Evolutionary conservation across 2,329 filamentous ascomycete species (phyloP).

Genomic region (Calycina marina): DNA sequence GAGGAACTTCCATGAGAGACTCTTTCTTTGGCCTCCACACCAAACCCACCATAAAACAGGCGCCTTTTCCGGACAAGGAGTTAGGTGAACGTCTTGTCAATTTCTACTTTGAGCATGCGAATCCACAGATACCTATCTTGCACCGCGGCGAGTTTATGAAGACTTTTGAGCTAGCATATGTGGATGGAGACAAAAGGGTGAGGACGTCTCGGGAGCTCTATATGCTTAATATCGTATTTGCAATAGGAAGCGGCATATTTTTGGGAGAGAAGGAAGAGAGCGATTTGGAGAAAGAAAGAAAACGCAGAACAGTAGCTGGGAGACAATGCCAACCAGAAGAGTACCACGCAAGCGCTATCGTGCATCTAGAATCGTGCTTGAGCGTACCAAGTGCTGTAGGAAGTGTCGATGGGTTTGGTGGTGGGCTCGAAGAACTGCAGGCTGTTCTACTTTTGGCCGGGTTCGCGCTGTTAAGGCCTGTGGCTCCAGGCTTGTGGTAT

Average conservation of each 20-base stretch:
- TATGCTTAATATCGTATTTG: slow-evolving; percentile 91
- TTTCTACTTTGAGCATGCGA: slow-evolving; percentile 91
- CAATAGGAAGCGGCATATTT: slow-evolving; percentile 88
- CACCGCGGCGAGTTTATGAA: slow-evolving; percentile 83
- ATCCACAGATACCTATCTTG: slow-evolving; percentile 87
- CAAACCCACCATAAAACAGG: slow-evolving; percentile 73
- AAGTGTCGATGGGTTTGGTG: slow-evolving; percentile 51
- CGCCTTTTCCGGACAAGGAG: slow-evolving; percentile 66
- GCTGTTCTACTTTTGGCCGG: slow-evolving; percentile 83
- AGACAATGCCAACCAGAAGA: slow-evolving; percentile 70
- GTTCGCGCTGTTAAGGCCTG: slow-evolving; percentile 79
- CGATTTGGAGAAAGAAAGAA: slow-evolving; percentile 20
- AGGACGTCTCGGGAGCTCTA: slow-evolving; percentile 75
- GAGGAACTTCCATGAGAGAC: slow-evolving; percentile 75
- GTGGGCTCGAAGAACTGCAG: slow-evolving; percentile 83
- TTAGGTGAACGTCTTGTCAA: slow-evolving; percentile 59
- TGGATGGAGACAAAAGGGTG: slow-evolving; percentile 42
- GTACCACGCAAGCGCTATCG: slow-evolving; percentile 88
- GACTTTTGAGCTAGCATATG: slow-evolving; percentile 72
- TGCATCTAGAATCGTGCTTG: slow-evolving; percentile 78
- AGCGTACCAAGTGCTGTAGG: slow-evolving; percentile 37
- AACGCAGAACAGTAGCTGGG: slow-evolving; percentile 17
- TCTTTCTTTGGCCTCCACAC: slow-evolving; percentile 96
- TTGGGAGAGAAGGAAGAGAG: slow-evolving; percentile 34
- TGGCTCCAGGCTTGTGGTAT: slow-evolving; percentile 92